Evolutionary conservation across 2,329 filamentous ascomycete species (phyloP).

Genomic region (Aaosphaeria arxii): DNA sequence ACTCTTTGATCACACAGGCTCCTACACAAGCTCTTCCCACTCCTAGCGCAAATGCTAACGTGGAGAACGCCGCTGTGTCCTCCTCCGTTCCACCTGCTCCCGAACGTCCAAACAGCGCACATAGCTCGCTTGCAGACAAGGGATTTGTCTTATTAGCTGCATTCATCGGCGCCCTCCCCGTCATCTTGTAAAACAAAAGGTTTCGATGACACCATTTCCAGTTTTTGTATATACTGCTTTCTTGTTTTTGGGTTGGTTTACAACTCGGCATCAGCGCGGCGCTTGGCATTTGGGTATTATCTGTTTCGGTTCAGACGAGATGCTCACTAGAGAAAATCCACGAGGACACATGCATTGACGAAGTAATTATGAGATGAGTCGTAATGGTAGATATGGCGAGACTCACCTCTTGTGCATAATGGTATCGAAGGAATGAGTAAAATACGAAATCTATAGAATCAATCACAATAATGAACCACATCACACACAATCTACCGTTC

Average conservation of each 20-base stretch:
- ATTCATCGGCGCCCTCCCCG: constrained; percentile 14
- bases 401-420: too few species aligned
- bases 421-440: too few species aligned
- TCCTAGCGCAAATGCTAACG: constrained; percentile 7
- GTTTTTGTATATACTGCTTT: background rate
- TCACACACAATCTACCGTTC: too few species aligned
- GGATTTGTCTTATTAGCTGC: constrained; percentile 15
- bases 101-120: constrained; percentile 8
- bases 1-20: constrained; percentile 29
- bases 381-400: too few species aligned
- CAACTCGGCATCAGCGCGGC: background rate
- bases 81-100: constrained; percentile 11
- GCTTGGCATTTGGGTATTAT: background rate
- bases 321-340: background rate
- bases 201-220: too few species aligned
- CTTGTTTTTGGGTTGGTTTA: background rate
- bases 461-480: too few species aligned
- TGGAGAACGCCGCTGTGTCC: constrained; percentile 13
- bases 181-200: constrained; percentile 13
- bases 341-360: background rate
- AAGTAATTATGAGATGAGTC: too few species aligned
- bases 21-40: constrained; percentile 4
- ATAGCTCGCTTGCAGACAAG: constrained; percentile 9
- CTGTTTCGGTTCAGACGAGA: background rate
- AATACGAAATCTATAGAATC: too few species aligned